Conservation (phyloP, 2,329 filamentous ascomycete species). For the Amesomyces nigricolor region DNA sequence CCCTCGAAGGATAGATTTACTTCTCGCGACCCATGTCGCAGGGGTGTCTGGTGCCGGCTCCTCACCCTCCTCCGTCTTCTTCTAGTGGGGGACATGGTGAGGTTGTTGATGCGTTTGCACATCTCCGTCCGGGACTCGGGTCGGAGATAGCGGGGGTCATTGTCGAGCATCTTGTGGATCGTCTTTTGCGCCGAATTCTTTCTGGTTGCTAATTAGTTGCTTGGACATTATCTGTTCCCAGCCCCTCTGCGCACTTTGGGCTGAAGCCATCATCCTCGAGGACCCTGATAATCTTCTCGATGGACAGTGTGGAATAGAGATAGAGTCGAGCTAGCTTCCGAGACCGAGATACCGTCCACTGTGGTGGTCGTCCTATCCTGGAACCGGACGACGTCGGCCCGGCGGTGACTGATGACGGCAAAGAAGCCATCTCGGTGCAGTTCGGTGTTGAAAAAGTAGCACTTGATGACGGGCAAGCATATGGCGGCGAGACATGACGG, state of each 20-base stretch:
- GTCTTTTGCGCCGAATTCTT: conserved; percentile 56
- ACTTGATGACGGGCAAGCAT: conserved; percentile 5
- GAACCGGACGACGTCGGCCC: conserved; percentile 23
- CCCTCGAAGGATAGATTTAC: neutral
- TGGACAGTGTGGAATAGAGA: conserved; percentile 48
- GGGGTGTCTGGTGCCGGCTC: neutral
- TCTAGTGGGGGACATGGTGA: conserved; percentile 37
- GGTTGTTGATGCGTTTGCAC: conserved; percentile 43
- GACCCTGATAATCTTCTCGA: conserved; percentile 47
- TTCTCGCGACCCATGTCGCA: neutral
- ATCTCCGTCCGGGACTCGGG: conserved; percentile 48
- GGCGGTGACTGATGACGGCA: conserved; percentile 12
- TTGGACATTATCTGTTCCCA: no score
- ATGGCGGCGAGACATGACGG: neutral
- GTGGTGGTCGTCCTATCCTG: conserved; percentile 46
- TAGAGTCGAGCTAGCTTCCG: conserved; percentile 52
- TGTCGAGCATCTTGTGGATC: conserved; percentile 50
- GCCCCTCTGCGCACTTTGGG: conserved; percentile 38
- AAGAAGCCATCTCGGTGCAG: conserved; percentile 20
- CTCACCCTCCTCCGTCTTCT: conserved; percentile 17
- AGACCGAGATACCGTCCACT: conserved; percentile 50
- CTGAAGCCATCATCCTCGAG: conserved; percentile 39
- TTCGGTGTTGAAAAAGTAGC: neutral
- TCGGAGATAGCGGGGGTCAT: conserved; percentile 53
- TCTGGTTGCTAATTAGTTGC: conserved; percentile 30